A percentile compares a stretch with the other conserved stretches of the same genome.
Evolutionary conservation across 2,329 filamentous ascomycete species (phyloP).

Genomic region (Colletotrichum eleusines): DNA sequence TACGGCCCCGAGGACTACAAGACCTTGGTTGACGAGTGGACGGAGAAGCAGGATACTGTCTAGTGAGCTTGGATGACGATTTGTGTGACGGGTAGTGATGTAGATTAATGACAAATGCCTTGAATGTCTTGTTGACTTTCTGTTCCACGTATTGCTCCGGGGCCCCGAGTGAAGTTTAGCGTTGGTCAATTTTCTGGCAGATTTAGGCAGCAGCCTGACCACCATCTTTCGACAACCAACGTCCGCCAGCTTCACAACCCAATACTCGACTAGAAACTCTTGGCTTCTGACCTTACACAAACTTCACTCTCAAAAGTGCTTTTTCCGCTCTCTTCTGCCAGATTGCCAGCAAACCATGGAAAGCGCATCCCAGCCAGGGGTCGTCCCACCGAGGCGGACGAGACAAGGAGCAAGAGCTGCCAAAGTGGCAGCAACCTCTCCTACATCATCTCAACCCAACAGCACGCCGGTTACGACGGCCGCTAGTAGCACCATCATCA

Average conservation of each 20-base stretch:
- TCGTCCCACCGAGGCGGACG: slow-evolving; percentile 16
- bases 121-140: background rate
- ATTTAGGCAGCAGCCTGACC: slow-evolving; percentile 26
- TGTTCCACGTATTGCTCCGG: background rate
- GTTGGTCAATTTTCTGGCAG: background rate
- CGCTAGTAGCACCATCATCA: background rate
- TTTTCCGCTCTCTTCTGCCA: background rate
- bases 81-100: background rate
- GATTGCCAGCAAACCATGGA: slow-evolving; percentile 8
- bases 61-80: background rate
- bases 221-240: background rate
- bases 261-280: background rate
- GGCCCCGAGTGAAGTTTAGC: background rate
- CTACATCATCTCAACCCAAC: background rate
- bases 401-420: slow-evolving; percentile 16
- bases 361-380: too few species aligned
- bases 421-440: background rate
- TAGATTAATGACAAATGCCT: background rate
- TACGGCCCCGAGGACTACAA: slow-evolving; percentile 72
- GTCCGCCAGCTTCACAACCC: too few species aligned
- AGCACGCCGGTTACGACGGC: background rate
- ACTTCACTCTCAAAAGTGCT: too few species aligned
- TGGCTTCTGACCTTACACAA: background rate
- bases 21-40: slow-evolving; percentile 66
- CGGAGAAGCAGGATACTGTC: slow-evolving; percentile 4